phyloP scores from a whole-genome alignment of 441 rosid species.

The Adansonia rubrostipa region DNA sequence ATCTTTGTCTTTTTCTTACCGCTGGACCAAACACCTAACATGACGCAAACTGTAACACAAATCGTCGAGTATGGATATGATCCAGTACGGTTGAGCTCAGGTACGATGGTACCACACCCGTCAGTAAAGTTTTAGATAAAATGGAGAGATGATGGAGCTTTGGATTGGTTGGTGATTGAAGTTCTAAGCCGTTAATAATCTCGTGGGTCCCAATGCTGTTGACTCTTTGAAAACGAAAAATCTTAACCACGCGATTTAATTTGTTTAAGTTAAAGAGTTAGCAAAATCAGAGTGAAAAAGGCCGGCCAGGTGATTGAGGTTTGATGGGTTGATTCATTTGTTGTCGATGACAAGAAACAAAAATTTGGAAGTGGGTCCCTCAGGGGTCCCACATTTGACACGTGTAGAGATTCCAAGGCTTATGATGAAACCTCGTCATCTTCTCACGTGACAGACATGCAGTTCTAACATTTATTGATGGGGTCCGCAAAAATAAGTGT shows the following conservation, averaged over 20 bases:
- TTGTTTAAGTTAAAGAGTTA: too few species aligned
- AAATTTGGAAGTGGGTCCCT: neutral
- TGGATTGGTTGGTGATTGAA: too few species aligned
- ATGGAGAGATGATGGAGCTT: too few species aligned
- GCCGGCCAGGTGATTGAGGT: neutral
- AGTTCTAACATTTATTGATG: neutral
- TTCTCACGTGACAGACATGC: constrained; percentile 43
- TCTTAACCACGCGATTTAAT: too few species aligned
- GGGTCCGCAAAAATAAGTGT: too few species aligned
- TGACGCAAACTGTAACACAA: constrained; percentile 5
- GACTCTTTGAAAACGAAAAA: too few species aligned
- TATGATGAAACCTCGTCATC: constrained; percentile 32
- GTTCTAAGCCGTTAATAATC: too few species aligned
- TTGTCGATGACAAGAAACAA: neutral
- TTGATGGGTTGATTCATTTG: neutral
- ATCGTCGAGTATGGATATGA: neutral
- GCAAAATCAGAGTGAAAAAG: too few species aligned
- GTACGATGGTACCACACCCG: neutral
- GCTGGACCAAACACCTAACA: neutral
- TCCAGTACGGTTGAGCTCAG: constrained; percentile 6
- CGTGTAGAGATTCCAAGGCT: constrained; percentile 9
- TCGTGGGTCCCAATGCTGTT: neutral
- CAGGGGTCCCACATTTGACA: neutral
- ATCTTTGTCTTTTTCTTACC: constrained; percentile 47
- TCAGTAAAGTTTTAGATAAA: neutral